Percentiles rank a stretch among this genome's conserved stretches.
Conservation (phyloP, 345 rosid species). For the Pelargonium nanum region DNA sequence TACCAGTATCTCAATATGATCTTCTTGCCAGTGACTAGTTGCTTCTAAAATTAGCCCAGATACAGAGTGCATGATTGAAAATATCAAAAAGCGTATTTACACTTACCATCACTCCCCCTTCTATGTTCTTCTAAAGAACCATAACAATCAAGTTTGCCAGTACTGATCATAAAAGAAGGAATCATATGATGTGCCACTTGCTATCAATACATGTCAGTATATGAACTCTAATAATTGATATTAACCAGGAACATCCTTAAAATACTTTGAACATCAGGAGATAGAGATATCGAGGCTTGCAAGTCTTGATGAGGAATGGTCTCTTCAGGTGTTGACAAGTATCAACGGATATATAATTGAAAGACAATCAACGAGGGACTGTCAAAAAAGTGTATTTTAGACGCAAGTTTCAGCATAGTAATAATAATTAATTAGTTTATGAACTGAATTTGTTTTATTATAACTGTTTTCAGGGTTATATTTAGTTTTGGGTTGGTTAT, state of each 20-base stretch:
- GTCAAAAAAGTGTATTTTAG: too few relatives aligned
- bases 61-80: too few relatives aligned
- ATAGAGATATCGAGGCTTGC: background rate
- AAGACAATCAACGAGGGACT: background rate
- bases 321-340: background rate
- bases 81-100: background rate
- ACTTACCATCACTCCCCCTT: background rate
- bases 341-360: background rate
- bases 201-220: background rate
- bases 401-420: too few relatives aligned
- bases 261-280: background rate
- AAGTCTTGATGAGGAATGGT: background rate
- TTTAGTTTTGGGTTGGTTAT: too few relatives aligned
- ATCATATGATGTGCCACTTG: background rate
- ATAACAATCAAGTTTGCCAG: background rate
- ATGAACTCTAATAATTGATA: background rate
- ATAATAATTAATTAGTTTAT: too few relatives aligned
- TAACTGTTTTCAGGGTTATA: too few relatives aligned
- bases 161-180: background rate
- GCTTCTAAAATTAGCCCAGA: too few relatives aligned
- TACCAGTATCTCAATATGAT: background rate
- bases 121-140: background rate
- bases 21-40: too few relatives aligned
- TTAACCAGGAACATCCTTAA: background rate
- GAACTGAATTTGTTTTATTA: too few relatives aligned